Evolutionary conservation across 129 eudicot species (phyloP).

Genomic region (Chrysanthemum seticuspe): DNA sequence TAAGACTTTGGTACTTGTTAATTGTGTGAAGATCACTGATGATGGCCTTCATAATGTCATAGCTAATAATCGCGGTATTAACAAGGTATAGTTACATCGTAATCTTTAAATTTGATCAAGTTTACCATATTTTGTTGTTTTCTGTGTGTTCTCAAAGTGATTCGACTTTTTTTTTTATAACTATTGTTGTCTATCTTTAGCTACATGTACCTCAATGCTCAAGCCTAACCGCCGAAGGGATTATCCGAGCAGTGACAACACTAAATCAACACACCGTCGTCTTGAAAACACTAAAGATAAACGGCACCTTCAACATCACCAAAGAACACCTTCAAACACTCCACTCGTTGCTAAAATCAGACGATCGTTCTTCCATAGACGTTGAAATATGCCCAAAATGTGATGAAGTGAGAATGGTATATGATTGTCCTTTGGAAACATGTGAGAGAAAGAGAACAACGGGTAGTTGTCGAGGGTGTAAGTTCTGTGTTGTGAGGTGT

Average conservation of each 20-base stretch:
- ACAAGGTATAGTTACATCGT: slow-evolving; percentile 44
- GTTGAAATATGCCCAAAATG: slow-evolving; percentile 73
- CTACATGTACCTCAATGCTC: slow-evolving; percentile 70
- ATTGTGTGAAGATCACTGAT: slow-evolving; percentile 61
- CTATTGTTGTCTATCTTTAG: slow-evolving; percentile 23
- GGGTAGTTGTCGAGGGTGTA: slow-evolving; percentile 60
- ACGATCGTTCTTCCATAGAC: slow-evolving; percentile 39
- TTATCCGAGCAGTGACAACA: slow-evolving; percentile 48
- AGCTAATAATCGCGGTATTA: slow-evolving; percentile 47
- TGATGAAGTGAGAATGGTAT: slow-evolving; percentile 53
- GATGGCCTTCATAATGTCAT: slow-evolving; percentile 53
- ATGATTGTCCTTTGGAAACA: slow-evolving; percentile 55
- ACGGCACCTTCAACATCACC: slow-evolving; percentile 51
- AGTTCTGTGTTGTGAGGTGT: slow-evolving; percentile 60
- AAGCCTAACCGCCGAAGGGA: slow-evolving; percentile 58
- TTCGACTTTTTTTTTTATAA: neutral
- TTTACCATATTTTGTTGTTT: neutral
- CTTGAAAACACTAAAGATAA: slow-evolving; percentile 44
- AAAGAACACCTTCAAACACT: slow-evolving; percentile 54
- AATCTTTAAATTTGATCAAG: neutral
- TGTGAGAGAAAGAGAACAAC: slow-evolving; percentile 32
- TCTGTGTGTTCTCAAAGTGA: neutral
- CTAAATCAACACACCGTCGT: slow-evolving; percentile 32
- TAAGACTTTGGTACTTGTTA: slow-evolving; percentile 48
- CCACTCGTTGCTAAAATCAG: slow-evolving; percentile 24